Conservation (phyloP, 495 filamentous ascomycete species). For the Penicillium steckii region DNA sequence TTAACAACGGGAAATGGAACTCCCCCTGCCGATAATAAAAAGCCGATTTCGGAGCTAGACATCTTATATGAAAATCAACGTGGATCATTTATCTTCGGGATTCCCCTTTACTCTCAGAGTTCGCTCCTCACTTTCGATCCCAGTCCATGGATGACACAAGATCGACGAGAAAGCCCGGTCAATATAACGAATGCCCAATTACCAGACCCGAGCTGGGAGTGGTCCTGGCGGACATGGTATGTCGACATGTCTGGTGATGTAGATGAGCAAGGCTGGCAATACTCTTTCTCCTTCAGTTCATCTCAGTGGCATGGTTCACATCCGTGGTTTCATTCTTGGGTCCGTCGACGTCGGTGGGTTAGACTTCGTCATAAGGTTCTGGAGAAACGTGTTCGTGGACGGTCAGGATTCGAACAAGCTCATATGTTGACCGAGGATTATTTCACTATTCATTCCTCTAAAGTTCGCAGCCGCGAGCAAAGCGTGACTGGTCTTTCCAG, state of each 20-base stretch:
- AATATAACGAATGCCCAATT: slow-evolving; percentile 88
- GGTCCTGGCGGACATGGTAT: slow-evolving; percentile 94
- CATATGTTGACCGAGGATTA: slow-evolving; percentile 80
- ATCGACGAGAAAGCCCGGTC: slow-evolving; percentile 70
- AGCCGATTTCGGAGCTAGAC: slow-evolving; percentile 60
- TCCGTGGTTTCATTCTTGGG: slow-evolving; percentile 91
- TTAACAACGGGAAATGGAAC: slow-evolving; percentile 20
- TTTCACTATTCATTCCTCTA: slow-evolving; percentile 71
- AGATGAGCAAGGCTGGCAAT: slow-evolving; percentile 95
- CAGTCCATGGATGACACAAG: slow-evolving; percentile 76
- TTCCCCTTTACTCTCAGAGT: slow-evolving; percentile 80
- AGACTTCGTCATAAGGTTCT: slow-evolving; percentile 67
- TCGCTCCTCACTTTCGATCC: slow-evolving; percentile 89
- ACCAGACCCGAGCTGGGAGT: slow-evolving; percentile 94
- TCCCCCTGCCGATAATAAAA: slow-evolving; percentile 5
- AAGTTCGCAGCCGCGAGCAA: slow-evolving; percentile 40
- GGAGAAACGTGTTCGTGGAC: slow-evolving; percentile 21
- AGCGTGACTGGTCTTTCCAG: slow-evolving; percentile 29
- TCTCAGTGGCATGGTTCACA: slow-evolving; percentile 91
- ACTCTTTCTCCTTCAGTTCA: slow-evolving; percentile 79
- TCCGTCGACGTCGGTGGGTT: slow-evolving; percentile 84
- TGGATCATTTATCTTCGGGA: slow-evolving; percentile 82
- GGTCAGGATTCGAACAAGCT: slow-evolving; percentile 39
- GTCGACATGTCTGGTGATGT: slow-evolving; percentile 85
- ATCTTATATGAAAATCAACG: slow-evolving; percentile 93